A percentile compares a stretch with the other conserved stretches of the same genome.
Conservation (phyloP, 768 basidiomycete species). For the Boletus pseudo-olivaceus region DNA sequence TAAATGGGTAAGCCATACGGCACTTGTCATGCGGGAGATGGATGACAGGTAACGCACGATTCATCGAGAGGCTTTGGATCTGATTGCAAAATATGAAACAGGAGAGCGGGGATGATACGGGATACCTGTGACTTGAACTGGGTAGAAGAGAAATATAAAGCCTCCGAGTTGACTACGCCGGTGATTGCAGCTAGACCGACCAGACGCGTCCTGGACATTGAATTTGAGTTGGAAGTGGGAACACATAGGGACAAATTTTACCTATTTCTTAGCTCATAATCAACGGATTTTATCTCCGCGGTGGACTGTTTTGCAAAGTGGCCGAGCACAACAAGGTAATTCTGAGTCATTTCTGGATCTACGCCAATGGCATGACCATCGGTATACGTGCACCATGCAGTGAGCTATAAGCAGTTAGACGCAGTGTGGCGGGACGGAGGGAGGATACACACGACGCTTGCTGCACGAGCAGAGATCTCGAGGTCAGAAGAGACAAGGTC, state of each 20-base stretch:
- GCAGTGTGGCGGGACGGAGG: neutral
- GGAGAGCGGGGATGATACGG: constrained; percentile 66
- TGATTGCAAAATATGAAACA: constrained; percentile 64
- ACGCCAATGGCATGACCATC: constrained; percentile 81
- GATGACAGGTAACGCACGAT: constrained; percentile 45
- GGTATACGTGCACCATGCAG: constrained; percentile 89
- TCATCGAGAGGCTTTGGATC: constrained; percentile 57
- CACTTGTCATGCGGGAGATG: neutral
- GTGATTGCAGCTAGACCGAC: constrained; percentile 83
- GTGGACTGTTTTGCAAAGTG: constrained; percentile 64
- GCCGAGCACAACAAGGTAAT: constrained; percentile 65
- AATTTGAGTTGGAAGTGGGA: neutral
- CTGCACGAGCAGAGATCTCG: constrained; percentile 73
- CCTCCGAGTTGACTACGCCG: constrained; percentile 80
- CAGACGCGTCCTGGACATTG: constrained; percentile 61
- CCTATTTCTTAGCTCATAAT: constrained; percentile 77
- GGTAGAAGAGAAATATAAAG: constrained; percentile 65
- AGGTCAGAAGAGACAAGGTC: constrained; percentile 58
- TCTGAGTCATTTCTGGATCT: constrained; percentile 63
- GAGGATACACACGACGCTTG: constrained; percentile 63
- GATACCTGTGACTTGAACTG: constrained; percentile 74
- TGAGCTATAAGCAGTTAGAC: constrained; percentile 53
- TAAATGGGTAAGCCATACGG: neutral
- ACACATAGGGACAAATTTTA: constrained; percentile 23
- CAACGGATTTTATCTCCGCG: constrained; percentile 43